Conservation (phyloP, 2,329 filamentous ascomycete genomes). For the Phoma herbarum region DNA sequence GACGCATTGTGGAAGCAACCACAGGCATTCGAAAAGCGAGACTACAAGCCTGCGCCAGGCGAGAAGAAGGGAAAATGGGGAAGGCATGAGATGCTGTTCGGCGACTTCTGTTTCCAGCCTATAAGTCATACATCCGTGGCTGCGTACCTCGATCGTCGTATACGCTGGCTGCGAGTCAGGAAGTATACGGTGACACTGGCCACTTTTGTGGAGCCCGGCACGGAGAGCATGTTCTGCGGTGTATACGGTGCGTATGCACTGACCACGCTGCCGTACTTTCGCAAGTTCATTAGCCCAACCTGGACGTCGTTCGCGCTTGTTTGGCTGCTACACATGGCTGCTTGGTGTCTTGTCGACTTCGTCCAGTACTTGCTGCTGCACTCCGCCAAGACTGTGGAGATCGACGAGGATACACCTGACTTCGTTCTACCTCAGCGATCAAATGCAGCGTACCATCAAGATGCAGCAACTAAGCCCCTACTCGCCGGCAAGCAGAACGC, state of each 20-base stretch:
- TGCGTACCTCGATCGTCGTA: constrained; percentile 81
- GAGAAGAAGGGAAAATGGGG: constrained; percentile 59
- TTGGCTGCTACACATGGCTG: constrained; percentile 71
- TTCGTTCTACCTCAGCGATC: constrained; percentile 68
- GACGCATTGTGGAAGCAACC: constrained; percentile 83
- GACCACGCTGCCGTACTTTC: constrained; percentile 75
- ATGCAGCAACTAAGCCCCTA: constrained; percentile 34
- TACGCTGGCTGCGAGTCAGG: constrained; percentile 89
- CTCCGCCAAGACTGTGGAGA: constrained; percentile 72
- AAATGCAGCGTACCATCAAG: constrained; percentile 42
- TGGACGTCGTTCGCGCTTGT: constrained; percentile 72
- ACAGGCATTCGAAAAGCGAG: constrained; percentile 41
- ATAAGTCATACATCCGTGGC: constrained; percentile 80
- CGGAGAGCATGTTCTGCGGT: constrained; percentile 86
- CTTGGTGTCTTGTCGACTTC: constrained; percentile 82
- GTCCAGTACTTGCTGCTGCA: constrained; percentile 78
- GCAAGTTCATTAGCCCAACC: constrained; percentile 66
- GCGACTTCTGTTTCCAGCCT: constrained; percentile 89
- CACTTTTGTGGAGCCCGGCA: constrained; percentile 90
- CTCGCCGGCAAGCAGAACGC: constrained; percentile 23
- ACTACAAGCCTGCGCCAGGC: constrained; percentile 34
- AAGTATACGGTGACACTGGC: constrained; percentile 93
- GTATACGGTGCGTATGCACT: constrained; percentile 80
- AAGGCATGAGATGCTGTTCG: constrained; percentile 85
- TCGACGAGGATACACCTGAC: constrained; percentile 75